These are phyloP conservation scores for Scedosporium apiospermum DNA, from an alignment of 2,329 filamentous ascomycete genomes.

Conservation along the genomic window DNA sequence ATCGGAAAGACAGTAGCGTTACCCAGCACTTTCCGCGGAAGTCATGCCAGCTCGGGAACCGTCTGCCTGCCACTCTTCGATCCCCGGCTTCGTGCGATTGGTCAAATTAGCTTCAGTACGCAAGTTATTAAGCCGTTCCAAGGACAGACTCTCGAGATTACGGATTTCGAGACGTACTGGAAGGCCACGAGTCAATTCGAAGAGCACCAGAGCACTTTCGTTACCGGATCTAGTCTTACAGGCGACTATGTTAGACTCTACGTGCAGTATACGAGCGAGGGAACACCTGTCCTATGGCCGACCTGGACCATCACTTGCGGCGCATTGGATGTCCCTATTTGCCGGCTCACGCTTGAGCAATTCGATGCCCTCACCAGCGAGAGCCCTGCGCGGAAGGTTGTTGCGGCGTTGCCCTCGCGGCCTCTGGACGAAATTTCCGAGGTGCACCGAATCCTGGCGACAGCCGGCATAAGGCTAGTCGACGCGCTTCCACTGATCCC, in stretches of 20 bases:
- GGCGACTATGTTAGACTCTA: conserved; percentile 92
- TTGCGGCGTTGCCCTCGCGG: conserved; percentile 33
- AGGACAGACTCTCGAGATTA: conserved; percentile 87
- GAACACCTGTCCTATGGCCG: conserved; percentile 79
- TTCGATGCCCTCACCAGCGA: conserved; percentile 47
- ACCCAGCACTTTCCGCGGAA: conserved; percentile 72
- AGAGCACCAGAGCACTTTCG: conserved; percentile 67
- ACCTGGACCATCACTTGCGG: conserved; percentile 70
- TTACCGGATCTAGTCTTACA: conserved; percentile 89
- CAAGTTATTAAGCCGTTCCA: conserved; percentile 96
- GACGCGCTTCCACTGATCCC: conserved; percentile 71
- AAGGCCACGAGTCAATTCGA: conserved; percentile 94
- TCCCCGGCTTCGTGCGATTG: conserved; percentile 81
- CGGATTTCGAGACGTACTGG: conserved; percentile 98
- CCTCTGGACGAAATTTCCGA: conserved; percentile 48
- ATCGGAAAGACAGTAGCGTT: conserved; percentile 93
- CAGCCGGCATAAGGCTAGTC: conserved; percentile 68
- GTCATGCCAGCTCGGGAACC: conserved; percentile 63
- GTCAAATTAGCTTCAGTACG: conserved; percentile 86
- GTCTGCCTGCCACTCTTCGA: conserved; percentile 90
- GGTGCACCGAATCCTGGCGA: conserved; percentile 63
- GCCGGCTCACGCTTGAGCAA: conserved; percentile 65
- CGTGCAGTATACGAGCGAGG: conserved; percentile 84
- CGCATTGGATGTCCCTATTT: conserved; percentile 72
- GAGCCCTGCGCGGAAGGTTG: conserved; percentile 31